Conservation (phyloP, 139 green algal species). For the Chlorella vulgaris region DNA sequence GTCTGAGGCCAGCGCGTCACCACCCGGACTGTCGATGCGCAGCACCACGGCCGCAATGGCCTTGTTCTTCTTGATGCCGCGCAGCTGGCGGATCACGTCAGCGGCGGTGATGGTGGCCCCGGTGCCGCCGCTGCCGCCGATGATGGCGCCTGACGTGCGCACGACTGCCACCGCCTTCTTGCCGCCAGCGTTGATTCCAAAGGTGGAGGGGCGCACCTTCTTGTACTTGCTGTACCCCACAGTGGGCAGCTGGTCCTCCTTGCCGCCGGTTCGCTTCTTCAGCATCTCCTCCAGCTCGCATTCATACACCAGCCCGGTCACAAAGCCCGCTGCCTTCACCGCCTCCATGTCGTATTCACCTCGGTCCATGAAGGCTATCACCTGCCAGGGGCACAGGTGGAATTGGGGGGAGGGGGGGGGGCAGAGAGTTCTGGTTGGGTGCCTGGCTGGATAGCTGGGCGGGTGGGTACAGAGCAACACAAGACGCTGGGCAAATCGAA, state of each 20-base stretch:
- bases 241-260: slow-evolving; percentile 63
- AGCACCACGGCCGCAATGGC: slow-evolving; percentile 79
- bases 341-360: slow-evolving; percentile 77
- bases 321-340: slow-evolving; percentile 65
- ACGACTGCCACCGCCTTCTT: slow-evolving; percentile 86
- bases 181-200: slow-evolving; percentile 68
- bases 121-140: slow-evolving; percentile 22
- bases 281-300: slow-evolving; percentile 85
- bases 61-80: slow-evolving; percentile 56
- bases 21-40: slow-evolving; percentile 87
- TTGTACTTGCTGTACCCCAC: slow-evolving; percentile 72
- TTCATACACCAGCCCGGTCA: slow-evolving; percentile 86
- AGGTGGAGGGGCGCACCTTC: slow-evolving; percentile 63
- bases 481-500: too few relatives aligned
- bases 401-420: too few relatives aligned
- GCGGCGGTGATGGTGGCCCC: slow-evolving; percentile 51
- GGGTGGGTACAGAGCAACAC: not conserved
- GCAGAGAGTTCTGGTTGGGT: too few relatives aligned
- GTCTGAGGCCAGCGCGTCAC: slow-evolving; percentile 92
- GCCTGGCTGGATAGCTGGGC: not conserved
- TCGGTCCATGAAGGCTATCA: slow-evolving; percentile 77
- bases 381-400: slow-evolving; percentile 44
- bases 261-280: slow-evolving; percentile 66
- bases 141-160: slow-evolving; percentile 58
- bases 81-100: slow-evolving; percentile 65